phyloP scores from a whole-genome alignment of 345 rosid genomes.

The Salix arbutifolia region DNA sequence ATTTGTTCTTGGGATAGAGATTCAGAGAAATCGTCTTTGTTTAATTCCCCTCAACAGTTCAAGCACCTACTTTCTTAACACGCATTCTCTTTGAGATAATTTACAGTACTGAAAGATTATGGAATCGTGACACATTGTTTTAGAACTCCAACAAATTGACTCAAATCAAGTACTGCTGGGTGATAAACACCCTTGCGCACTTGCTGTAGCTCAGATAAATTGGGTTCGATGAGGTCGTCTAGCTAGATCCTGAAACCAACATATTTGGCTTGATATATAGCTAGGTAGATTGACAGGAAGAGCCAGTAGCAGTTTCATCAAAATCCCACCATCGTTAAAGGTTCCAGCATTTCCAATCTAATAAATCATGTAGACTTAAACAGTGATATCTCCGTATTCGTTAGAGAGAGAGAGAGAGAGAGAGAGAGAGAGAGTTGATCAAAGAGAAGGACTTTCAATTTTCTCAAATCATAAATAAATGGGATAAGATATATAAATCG shows the following conservation, averaged over 20 bases:
- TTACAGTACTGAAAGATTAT: neutral
- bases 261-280: neutral
- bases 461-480: neutral
- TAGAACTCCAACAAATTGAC: neutral
- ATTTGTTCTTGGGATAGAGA: neutral
- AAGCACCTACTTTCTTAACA: neutral
- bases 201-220: neutral
- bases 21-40: neutral
- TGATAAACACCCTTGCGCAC: neutral
- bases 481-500: neutral
- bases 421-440: neutral
- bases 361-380: neutral
- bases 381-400: neutral
- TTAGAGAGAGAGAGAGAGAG: neutral
- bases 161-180: neutral
- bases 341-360: neutral
- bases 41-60: neutral
- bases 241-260: neutral
- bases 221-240: neutral
- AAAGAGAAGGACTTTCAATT: neutral
- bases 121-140: neutral
- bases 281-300: neutral
- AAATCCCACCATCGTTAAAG: neutral
- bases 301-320: neutral
- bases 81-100: neutral